Evolutionary conservation across 2,329 filamentous ascomycete species (phyloP), one percentile per base, ranked within the genome.

Genomic region (Venturia effusa): DNA sequence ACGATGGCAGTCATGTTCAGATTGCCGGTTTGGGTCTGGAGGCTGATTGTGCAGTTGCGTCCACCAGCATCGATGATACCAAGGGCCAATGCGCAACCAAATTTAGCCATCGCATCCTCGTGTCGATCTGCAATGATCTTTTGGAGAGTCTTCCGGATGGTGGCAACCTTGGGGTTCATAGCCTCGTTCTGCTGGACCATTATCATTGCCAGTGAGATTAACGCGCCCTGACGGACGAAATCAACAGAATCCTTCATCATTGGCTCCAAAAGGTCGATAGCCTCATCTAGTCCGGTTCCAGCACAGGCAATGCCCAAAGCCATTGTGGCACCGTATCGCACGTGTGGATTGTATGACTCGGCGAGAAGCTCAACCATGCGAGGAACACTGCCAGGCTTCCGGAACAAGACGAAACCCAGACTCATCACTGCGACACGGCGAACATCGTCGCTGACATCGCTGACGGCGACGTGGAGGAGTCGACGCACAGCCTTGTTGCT

Each of bases 201-300:
- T 70, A 99, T 96, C 94, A 99, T 99, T 66, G 94, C 86, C 65
- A 97, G 82, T 2, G 94, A 86, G 70, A 99, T 97, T 67, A 97
- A 81, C 48, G 94, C 93, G 73, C 95, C 94, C 77, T 99, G 94
- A 69, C 95, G 88, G 62, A 99, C 94, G 74, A 99, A 99, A 78
- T 99, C 94, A 65, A 92, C 96, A 8, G 94, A 95, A 70, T 99
- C 94, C 81, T 97, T 99, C 81, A 97, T 92, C 94, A 99, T 99
- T 22, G 94, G 94, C 79, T 99, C 94, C 4, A 99, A 83, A 22
- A 99, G 83, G 71, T 99, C 94, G 67, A 97, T 94, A 27, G 95
- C 94, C 77, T 99, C 94, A 67, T 96, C 92, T 37, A 97, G 82
- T 17, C 94, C 94, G 62, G 94, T 99, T 59, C 94, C 94, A 32